Percentiles rank a stretch among this genome's conserved stretches.
Conservation (phyloP, 805 yeast species). For the Metschnikowia noctiluminum region DNA sequence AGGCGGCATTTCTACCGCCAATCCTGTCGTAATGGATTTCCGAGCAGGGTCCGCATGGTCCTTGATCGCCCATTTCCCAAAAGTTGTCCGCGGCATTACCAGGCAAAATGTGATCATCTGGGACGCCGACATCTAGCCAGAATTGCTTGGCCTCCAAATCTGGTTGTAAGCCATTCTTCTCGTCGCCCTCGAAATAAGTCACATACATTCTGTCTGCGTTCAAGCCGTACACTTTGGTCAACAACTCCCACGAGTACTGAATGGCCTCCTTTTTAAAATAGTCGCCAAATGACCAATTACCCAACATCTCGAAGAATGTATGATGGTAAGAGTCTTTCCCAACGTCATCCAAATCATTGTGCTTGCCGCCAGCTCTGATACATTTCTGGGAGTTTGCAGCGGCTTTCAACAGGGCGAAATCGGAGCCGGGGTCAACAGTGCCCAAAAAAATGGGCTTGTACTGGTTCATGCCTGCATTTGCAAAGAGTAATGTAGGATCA, state of each 20-base stretch:
- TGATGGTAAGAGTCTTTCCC: constrained; percentile 98
- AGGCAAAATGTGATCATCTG: constrained; percentile 88
- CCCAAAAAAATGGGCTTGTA: constrained; percentile 97
- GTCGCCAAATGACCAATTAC: constrained; percentile 99
- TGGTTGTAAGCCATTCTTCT: constrained; percentile 75
- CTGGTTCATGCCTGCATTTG: constrained; percentile 99
- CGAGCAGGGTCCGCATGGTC: constrained; percentile 99
- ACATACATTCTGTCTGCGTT: constrained; percentile 81
- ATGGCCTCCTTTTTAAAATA: constrained; percentile 96
- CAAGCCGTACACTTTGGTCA: constrained; percentile 81
- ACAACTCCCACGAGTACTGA: constrained; percentile 82
- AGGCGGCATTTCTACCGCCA: constrained; percentile 95
- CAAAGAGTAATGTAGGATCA: constrained; percentile 93
- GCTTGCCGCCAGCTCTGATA: constrained; percentile 99
- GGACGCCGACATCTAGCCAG: constrained; percentile 87
- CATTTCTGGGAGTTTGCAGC: constrained; percentile 97
- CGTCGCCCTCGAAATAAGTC: constrained; percentile 95
- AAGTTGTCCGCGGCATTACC: constrained; percentile 90
- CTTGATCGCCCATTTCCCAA: constrained; percentile 99
- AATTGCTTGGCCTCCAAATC: constrained; percentile 88
- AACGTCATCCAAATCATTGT: constrained; percentile 95
- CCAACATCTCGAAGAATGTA: constrained; percentile 98
- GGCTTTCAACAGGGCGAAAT: constrained; percentile 76
- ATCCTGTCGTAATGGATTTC: constrained; percentile 97
- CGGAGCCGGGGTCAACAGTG: constrained; percentile 92